Conservation (phyloP, 441 rosid species). For the Aleurites moluccanus region DNA sequence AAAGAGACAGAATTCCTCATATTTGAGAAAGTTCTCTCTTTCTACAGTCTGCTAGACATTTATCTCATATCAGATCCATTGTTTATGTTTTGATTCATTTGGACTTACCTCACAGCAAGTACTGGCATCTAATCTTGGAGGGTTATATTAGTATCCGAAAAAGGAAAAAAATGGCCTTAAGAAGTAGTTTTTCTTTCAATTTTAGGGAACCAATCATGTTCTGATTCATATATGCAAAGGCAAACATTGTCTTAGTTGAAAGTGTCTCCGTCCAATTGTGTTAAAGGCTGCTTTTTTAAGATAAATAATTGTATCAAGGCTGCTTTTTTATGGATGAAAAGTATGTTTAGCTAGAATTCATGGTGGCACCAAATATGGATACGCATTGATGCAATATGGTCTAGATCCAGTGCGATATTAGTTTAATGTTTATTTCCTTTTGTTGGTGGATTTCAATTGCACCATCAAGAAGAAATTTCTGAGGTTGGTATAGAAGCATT, state of each 20-base stretch:
- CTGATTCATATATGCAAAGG: background rate
- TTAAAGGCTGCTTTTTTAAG: no score
- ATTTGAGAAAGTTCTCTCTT: background rate
- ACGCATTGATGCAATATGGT: background rate
- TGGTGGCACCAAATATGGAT: background rate
- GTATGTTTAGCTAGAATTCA: background rate
- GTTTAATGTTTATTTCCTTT: background rate
- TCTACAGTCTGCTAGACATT: background rate
- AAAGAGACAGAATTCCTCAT: constrained; percentile 17
- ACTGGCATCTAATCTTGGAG: background rate
- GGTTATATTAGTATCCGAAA: background rate
- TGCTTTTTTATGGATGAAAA: background rate
- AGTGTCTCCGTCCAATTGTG: background rate
- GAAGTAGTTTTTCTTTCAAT: no score
- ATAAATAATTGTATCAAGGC: background rate
- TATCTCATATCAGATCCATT: background rate
- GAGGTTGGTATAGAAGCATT: background rate
- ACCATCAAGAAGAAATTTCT: background rate
- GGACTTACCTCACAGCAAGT: background rate
- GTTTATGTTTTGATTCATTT: background rate
- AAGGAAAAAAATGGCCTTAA: no score
- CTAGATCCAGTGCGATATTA: background rate
- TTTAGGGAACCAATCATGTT: no score
- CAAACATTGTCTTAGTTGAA: background rate
- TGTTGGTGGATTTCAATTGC: background rate